Base-by-base conservation (phyloP, 345 rosid species). In the Corchorus olitorius region DNA sequence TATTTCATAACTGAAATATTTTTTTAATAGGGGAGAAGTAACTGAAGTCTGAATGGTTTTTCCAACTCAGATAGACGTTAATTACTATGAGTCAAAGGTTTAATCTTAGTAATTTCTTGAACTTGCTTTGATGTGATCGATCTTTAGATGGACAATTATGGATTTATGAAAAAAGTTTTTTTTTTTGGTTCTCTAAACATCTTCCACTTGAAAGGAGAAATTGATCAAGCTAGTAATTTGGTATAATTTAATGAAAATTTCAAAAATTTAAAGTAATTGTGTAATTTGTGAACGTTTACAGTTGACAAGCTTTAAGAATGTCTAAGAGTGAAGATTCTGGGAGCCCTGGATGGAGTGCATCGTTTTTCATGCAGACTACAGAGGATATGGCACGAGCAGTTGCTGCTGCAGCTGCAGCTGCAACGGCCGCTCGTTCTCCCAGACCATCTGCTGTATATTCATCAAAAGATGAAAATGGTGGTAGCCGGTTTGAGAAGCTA, bases 381-480 rank as follows among this genome's bases (percentile, higher is more conserved):
- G 95, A 93, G 81, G 97, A 93, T 85, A 93, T 91, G 50, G 94
- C 93, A 10, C 88, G 77, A 81, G 96, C 94, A 78, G 91, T 91
- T 64, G 93, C 93, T 55, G 89, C 93, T n/a, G 97, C 89, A 5
- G 88, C 89, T 22, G 89, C 88, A 68, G 89, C 97, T 8, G 95
- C 97, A 19, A 84, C 93, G 45, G 87, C 92, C 10, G 83, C 86
- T 46, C 89, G 75, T 79, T 90, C 97, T 20, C 89, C 94, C n/a
- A 79, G 94, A 72, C 99, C 98, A 0, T 95, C 93, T 53, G 97
- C 92, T 15, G 94, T 94, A 4, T 94, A 86, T 80, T 91, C 95
- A 9, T 83, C 95, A 0, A 89, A 86, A 75, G 96, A 87, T 20
- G 97, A 93, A 41, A 80, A 79, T 12, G 80, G 87, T 58, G 89